Evolutionary conservation across 805 yeast genomes (phyloP), one percentile per base, ranked within the genome.

Genomic region (Ogataea angusta): DNA sequence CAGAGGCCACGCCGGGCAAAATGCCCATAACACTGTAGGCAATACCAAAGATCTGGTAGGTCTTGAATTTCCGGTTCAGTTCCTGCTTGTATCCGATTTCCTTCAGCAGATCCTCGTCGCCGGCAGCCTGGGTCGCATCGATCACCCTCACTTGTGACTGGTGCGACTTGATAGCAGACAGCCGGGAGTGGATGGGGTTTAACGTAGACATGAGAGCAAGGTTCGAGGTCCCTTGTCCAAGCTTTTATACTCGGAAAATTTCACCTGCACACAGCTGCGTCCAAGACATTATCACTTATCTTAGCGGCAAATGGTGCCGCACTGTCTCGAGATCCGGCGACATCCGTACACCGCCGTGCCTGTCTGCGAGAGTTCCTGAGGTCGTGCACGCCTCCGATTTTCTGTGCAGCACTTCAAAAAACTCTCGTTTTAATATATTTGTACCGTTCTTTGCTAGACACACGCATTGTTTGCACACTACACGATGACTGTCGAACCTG

Each of bases 11-110:
- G 9, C 82, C 74, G 1, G 85, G 85, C 32, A 82, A 63, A 36
- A 82, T 60, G 9, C 87, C 85, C 87, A 83, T 82, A 56, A 82
- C 80, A n/a, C 81, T 73, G 53, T 80, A 82, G 5, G 87, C 84
- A 43, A 82, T 76, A 38, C 85, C 86, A 56, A 82, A 82, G 13
- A 80, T 79, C 58, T 80, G 83, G 25, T 77, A 43, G 1, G 82
- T 75, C 2, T 78, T 67, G 54, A 79, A 82, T 30, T 70, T 70
- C 56, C 90, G 72, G 35, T 67, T 68, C 36, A 82, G 63, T 53
- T 82, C 89, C 56, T 80, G 83, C 55, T 79, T 79, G 59, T 83
- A 82, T 5, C 90, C 90, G 40, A 83, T 75, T 47, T 77, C 77
- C 9, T 70, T 73, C 45, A 74, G 59, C 36, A 68, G 59, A 27